Evolutionary conservation across 805 yeast species (phyloP).

Genomic region (Yarrowia bubula): DNA sequence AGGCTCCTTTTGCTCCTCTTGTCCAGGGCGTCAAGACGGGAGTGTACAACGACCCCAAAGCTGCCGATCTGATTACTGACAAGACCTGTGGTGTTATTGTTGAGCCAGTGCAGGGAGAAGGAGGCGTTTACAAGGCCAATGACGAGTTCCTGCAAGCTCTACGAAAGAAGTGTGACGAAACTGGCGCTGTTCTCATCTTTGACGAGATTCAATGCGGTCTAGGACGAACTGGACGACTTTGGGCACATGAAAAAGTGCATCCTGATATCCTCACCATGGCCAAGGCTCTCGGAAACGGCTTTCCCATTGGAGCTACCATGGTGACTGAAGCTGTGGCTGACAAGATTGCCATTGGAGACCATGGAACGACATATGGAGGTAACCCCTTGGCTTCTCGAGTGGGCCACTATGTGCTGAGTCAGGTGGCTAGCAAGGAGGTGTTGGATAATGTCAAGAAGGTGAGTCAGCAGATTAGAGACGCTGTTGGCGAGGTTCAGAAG

Average conservation of each 20-base stretch:
- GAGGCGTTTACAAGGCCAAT: constrained; percentile 77
- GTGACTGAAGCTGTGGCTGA: constrained; percentile 75
- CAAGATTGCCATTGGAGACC: constrained; percentile 83
- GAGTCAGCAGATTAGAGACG: constrained; percentile 54
- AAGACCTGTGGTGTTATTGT: constrained; percentile 88
- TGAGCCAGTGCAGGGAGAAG: constrained; percentile 98
- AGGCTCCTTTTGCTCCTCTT: constrained; percentile 84
- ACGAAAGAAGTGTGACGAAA: constrained; percentile 62
- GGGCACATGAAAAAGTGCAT: constrained; percentile 84
- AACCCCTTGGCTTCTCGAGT: constrained; percentile 88
- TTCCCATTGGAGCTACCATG: constrained; percentile 93
- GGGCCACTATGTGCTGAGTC: constrained; percentile 70
- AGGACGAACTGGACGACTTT: constrained; percentile 85
- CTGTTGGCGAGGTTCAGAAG: constrained; percentile 45
- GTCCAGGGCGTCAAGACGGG: constrained; percentile 85
- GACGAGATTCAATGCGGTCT: constrained; percentile 98
- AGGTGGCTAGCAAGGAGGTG: constrained; percentile 60
- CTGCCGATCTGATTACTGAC: constrained; percentile 59
- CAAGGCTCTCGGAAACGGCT: constrained; percentile 95
- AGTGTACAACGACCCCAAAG: constrained; percentile 55
- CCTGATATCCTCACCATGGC: constrained; percentile 95
- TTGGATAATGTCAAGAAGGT: constrained; percentile 59
- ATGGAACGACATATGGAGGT: constrained; percentile 97
- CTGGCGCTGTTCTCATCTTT: constrained; percentile 74
- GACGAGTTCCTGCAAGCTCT: constrained; percentile 63